Base-by-base conservation (phyloP, 768 basidiomycete genomes). In the Lactifluus subvellereus region DNA sequence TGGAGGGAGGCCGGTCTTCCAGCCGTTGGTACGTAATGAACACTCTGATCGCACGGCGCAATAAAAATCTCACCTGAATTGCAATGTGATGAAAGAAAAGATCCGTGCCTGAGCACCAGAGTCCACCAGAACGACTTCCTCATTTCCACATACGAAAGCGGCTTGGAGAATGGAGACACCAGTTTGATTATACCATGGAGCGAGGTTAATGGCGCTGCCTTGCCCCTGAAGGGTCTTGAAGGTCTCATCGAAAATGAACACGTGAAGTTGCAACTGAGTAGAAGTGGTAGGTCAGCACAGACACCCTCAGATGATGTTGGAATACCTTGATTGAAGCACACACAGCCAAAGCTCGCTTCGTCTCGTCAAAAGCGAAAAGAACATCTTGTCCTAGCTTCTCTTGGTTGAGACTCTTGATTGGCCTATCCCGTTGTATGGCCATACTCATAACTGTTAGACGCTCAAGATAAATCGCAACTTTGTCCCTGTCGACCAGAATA, bases 61-160 rank as follows among this genome's bases (percentile, higher is more conserved):
- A 13, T 8, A 1, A 22, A 35, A 20, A 18, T 65, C 75, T 18
- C 47, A 85, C 84, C 84, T 71, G 60, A 83, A 84, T 52, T 82
- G 80, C 59, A 80, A 74, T 0, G 82, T 80, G 1, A 80, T 70
- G 51, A 84, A 66, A 0, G 84, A 85, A 62, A 78, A 85, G n/a
- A 86, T 75, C 16, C 84, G 72, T 1, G 74, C 80, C 9, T 75
- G 74, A 2, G 71, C 71, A 5, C 61, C 67, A 0, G 75, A 75
- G 61, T 86, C 84, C 3, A 85, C 72, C 0, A 86, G 66, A 0
- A 82, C 66, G 3, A 86, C 52, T 54, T 86, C 84, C 64, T 86
- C 84, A 32, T 69, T 77, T 4, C 82, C 81, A 40, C 71, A 70
- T 0, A 83, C 73, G 62, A 84, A 84, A 37, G 77, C 75, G 1